These are phyloP conservation scores for Backusella sp. DNA, from an alignment of 192 early-diverging fungal genomes.

Conservation along the genomic window DNA sequence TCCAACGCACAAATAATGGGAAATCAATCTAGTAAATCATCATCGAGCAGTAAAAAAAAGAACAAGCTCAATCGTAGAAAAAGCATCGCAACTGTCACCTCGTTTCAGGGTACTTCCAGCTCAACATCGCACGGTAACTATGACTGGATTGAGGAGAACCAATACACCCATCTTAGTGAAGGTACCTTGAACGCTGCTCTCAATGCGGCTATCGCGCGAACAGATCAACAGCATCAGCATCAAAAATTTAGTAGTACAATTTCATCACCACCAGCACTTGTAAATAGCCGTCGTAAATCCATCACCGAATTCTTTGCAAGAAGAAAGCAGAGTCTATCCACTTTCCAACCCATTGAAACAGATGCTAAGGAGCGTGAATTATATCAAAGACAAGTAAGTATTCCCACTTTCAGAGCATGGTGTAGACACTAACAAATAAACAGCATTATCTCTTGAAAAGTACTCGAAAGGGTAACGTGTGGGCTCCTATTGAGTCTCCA, in stretches of 20 bases:
- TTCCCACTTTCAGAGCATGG: not conserved
- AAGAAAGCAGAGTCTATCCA: slow-evolving; percentile 25
- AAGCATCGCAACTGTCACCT: slow-evolving; percentile 11
- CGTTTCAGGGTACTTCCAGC: slow-evolving; percentile 2
- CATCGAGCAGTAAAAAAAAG: slow-evolving; percentile 26
- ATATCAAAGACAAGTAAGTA: slow-evolving; percentile 27
- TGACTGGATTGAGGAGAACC: slow-evolving; percentile 25
- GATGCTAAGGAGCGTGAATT: slow-evolving; percentile 31
- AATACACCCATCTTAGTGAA: not conserved
- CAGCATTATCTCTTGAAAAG: slow-evolving; percentile 41
- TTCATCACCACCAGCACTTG: not conserved
- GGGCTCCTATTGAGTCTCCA: slow-evolving; percentile 23
- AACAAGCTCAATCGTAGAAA: slow-evolving; percentile 9
- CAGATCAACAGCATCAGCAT: not conserved
- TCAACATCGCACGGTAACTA: slow-evolving; percentile 24
- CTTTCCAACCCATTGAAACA: slow-evolving; percentile 13
- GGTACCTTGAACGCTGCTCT: slow-evolving; percentile 2
- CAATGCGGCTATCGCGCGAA: slow-evolving; percentile 1
- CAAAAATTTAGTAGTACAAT: not conserved
- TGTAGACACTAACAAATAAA: not conserved
- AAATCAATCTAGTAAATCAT: slow-evolving; percentile 34
- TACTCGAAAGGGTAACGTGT: slow-evolving; percentile 28
- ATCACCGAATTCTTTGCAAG: slow-evolving; percentile 33
- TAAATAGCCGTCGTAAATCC: slow-evolving; percentile 23
- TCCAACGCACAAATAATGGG: slow-evolving; percentile 21